Evolutionary conservation across 345 rosid genomes (phyloP).

Genomic region (Camelina laxa): DNA sequence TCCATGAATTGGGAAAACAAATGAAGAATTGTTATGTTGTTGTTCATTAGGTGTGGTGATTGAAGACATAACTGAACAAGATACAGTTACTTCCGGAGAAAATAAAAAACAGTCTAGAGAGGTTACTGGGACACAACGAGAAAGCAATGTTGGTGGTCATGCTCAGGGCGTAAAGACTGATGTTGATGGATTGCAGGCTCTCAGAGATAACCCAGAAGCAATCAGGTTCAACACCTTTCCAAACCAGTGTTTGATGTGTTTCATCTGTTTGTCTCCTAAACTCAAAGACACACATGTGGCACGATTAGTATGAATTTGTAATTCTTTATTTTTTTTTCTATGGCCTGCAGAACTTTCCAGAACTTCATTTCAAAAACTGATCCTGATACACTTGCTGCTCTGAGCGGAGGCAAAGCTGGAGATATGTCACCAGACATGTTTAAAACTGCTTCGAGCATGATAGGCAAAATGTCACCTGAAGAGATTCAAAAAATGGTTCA

Average conservation of each 20-base stretch:
- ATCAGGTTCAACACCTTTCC: slow-evolving; percentile 58
- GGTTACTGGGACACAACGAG: slow-evolving; percentile 42
- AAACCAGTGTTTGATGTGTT: slow-evolving; percentile 31
- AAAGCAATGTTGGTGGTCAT: slow-evolving; percentile 34
- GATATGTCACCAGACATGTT: slow-evolving; percentile 85
- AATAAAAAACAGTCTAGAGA: slow-evolving; percentile 43
- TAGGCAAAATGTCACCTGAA: slow-evolving; percentile 85
- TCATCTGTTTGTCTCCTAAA: slow-evolving; percentile 21
- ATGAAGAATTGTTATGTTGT: slow-evolving; percentile 6
- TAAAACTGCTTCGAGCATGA: slow-evolving; percentile 81
- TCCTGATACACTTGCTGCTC: slow-evolving; percentile 70
- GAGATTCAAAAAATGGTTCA: slow-evolving; percentile 88
- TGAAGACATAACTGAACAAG: slow-evolving; percentile 83
- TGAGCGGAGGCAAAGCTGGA: slow-evolving; percentile 76
- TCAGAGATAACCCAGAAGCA: slow-evolving; percentile 79
- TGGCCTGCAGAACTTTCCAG: slow-evolving; percentile 68
- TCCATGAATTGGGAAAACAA: neutral
- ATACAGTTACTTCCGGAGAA: slow-evolving; percentile 46
- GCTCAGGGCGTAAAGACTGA: slow-evolving; percentile 42
- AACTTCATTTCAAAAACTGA: slow-evolving; percentile 75
- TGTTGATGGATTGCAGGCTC: slow-evolving; percentile 62
- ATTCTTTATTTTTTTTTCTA: neutral
- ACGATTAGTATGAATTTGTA: neutral
- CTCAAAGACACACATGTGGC: slow-evolving; percentile 8
- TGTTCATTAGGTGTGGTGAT: slow-evolving; percentile 59